Conservation (phyloP, 768 basidiomycete genomes). For the Boletus rex-veris region DNA sequence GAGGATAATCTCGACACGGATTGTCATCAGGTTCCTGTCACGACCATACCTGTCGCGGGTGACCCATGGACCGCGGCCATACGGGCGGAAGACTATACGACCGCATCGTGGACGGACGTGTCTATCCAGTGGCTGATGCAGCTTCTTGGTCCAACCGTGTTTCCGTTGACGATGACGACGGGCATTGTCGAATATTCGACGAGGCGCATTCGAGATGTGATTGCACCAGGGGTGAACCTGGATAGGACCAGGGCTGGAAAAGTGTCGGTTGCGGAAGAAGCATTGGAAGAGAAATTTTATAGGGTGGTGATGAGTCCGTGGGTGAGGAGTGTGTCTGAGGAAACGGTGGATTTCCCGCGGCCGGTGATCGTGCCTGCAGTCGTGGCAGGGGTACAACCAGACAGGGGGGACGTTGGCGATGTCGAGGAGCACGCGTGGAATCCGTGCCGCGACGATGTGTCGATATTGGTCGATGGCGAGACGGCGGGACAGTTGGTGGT, state of each 20-base stretch:
- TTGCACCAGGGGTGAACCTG: conserved; percentile 29
- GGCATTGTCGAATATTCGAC: conserved; percentile 65
- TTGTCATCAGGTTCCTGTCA: conserved; percentile 5
- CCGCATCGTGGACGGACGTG: conserved; percentile 29
- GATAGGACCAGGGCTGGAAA: not conserved
- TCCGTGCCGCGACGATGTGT: conserved; percentile 27
- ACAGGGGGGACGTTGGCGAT: not conserved
- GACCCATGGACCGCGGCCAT: conserved; percentile 29
- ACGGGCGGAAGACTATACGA: conserved; percentile 22
- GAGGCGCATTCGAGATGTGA: conserved; percentile 49
- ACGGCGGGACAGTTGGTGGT: conserved; percentile 11
- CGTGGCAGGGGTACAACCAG: not conserved
- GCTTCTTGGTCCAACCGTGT: conserved; percentile 50
- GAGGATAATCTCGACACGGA: conserved; percentile 29
- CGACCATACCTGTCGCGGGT: conserved; percentile 15
- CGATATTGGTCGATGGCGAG: conserved; percentile 26
- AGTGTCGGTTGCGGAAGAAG: conserved; percentile 38
- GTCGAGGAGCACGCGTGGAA: conserved; percentile 35
- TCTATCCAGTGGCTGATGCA: conserved; percentile 31
- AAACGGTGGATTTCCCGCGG: conserved; percentile 33
- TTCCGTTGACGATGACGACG: conserved; percentile 57
- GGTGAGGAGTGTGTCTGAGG: conserved; percentile 32
- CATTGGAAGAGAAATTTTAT: conserved; percentile 40
- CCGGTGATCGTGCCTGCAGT: conserved; percentile 32
- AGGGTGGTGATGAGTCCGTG: conserved; percentile 54